Percentiles rank a stretch among this genome's conserved stretches.
Conservation (phyloP, 768 basidiomycete species). For the Roridomyces roridus region DNA sequence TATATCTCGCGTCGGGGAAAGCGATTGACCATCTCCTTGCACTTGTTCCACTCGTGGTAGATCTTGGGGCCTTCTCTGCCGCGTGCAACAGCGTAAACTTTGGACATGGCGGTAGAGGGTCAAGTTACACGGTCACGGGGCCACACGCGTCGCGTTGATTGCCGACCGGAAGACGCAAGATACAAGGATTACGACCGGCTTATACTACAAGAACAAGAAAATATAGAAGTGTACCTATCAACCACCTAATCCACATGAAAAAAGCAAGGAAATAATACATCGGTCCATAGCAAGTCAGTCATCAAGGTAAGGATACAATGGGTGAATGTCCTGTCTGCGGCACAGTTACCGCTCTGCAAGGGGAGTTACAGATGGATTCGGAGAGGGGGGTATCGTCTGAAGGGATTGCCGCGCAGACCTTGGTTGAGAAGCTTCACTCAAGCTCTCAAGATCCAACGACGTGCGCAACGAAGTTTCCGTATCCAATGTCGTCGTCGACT, state of each 20-base stretch:
- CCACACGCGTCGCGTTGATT: constrained; percentile 4
- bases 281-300: too few relatives aligned
- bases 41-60: constrained; percentile 36
- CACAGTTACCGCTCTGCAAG: constrained; percentile 5
- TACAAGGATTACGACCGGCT: too few relatives aligned
- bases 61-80: constrained; percentile 49
- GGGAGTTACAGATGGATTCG: constrained; percentile 5
- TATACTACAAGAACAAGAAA: too few relatives aligned
- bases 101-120: constrained; percentile 27
- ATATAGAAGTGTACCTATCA: too few relatives aligned
- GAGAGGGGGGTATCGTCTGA: constrained; percentile 13
- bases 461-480: constrained; percentile 19
- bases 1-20: constrained; percentile 52
- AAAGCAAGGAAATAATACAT: too few relatives aligned
- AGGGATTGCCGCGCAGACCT: constrained; percentile 21
- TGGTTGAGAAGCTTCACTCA: constrained; percentile 17
- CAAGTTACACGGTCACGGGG: neutral
- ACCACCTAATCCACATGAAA: too few relatives aligned
- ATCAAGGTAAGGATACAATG: too few relatives aligned
- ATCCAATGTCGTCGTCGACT: constrained; percentile 22
- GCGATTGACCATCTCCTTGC: constrained; percentile 48
- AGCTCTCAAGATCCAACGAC: constrained; percentile 19
- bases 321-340: neutral
- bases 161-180: too few relatives aligned
- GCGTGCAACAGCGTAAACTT: constrained; percentile 66